These are phyloP conservation scores for Starmera caribaea DNA, from an alignment of 805 yeast species.

Conservation along the genomic window DNA sequence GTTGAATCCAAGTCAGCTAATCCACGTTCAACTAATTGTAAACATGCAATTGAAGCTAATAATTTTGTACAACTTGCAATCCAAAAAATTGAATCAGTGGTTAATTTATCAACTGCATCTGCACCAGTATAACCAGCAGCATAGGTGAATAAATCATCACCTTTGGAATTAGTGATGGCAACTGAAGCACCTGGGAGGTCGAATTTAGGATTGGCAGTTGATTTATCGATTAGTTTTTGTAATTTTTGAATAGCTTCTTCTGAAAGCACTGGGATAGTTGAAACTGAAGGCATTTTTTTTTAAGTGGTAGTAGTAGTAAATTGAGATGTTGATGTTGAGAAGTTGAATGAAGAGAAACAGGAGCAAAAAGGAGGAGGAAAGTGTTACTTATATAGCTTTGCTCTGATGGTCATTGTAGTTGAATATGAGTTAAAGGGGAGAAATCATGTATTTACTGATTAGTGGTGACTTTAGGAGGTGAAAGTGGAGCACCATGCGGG, in stretches of 20 bases:
- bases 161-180: constrained; percentile 9
- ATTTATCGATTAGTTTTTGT: constrained; percentile 1
- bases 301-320: no score
- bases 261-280: background rate
- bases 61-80: constrained; percentile 25
- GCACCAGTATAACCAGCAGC: constrained; percentile 14
- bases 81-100: constrained; percentile 20
- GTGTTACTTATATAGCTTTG: no score
- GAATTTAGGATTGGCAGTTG: constrained; percentile 1
- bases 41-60: constrained; percentile 19
- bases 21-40: constrained; percentile 26
- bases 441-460: no score
- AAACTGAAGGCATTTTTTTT: background rate
- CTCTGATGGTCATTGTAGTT: no score
- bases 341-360: no score
- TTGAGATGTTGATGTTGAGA: no score
- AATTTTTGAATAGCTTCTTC: background rate
- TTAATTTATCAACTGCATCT: constrained; percentile 4
- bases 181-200: constrained; percentile 9
- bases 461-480: no score
- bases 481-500: no score
- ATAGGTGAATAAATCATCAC: constrained; percentile 13
- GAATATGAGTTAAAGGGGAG: no score
- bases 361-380: no score
- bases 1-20: constrained; percentile 20